Conservation (phyloP, 1,139 yeast species). For the Taiozyma onychis region DNA sequence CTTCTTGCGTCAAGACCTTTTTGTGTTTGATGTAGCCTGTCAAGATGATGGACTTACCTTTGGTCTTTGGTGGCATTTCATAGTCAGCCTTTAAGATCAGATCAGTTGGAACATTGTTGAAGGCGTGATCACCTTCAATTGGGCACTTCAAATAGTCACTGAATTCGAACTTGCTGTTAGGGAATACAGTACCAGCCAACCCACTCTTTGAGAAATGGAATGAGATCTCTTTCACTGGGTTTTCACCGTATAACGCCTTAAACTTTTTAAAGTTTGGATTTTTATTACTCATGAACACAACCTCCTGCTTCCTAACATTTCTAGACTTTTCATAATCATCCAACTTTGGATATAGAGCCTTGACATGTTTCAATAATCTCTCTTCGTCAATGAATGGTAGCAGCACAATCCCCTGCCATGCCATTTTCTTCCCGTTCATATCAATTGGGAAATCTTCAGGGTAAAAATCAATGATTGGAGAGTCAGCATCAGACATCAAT, state of each 20-base stretch:
- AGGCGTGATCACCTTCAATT: constrained; percentile 39
- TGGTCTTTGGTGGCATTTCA: constrained; percentile 49
- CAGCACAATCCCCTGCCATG: constrained; percentile 93
- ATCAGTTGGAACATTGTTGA: constrained; percentile 52
- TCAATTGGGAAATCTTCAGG: constrained; percentile 87
- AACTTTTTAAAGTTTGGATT: constrained; percentile 35
- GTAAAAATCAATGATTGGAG: constrained; percentile 87
- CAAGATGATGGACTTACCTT: constrained; percentile 76
- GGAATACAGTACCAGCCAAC: constrained; percentile 59
- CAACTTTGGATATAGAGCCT: constrained; percentile 54
- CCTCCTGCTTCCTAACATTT: constrained; percentile 62
- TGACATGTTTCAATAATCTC: constrained; percentile 64
- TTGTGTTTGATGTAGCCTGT: constrained; percentile 69
- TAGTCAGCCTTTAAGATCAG: constrained; percentile 55
- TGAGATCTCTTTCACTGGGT: constrained; percentile 26
- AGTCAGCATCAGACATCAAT: constrained; percentile 72
- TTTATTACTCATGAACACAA: constrained; percentile 51
- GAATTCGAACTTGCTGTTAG: constrained; percentile 40
- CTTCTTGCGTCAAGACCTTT: constrained; percentile 61
- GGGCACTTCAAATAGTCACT: constrained; percentile 54
- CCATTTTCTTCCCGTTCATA: constrained; percentile 91
- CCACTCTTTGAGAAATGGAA: constrained; percentile 50
- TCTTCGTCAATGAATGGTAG: constrained; percentile 85
- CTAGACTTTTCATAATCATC: constrained; percentile 66
- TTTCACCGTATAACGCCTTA: constrained; percentile 28